Base-by-base conservation (phyloP, 176 grass and related monocot genomes). In the Sorghum bicolor region DNA sequence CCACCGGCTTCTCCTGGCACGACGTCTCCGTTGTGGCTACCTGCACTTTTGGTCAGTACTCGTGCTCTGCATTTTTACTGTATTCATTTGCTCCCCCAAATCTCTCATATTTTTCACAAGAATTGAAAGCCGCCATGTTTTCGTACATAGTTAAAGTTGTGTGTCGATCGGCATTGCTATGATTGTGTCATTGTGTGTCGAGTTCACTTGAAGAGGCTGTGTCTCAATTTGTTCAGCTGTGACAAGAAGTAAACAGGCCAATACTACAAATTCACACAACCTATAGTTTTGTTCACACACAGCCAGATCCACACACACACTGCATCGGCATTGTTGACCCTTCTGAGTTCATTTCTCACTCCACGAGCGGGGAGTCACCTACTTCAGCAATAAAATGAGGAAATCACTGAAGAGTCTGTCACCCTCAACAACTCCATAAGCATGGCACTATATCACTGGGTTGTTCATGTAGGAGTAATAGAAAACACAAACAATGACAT, bases 11-110 rank as follows among this genome's bases (percentile, higher is more conserved):
- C 39, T 87, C 80, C 47, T 99, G 89, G 89, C 93, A 99, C 30
- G 87, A 94, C 70, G 81, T 94, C 30, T 94, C 96, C 77, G 87
- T 99, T 79, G 91, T 86, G 58, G 96, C 91, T 20, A 99, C 91
- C 80, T 86, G 85, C 81, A 96, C 93, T 50, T 99, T 99, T 64
- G 93, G 91, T 99, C 41, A 88, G 90, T 70, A n/a, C 26, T 47
- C 1, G n/a, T 25, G 17, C 48, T 72, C 24, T 45, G 25, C 24
- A 17, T 24, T 14, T 25, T 39, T 36, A 9, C 2, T 11, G n/a
- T 58, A 24, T 3, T 29, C 24, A 45, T 72, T 72, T 72, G 37
- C 38, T 72, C 24, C n/a, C n/a, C 38, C 19, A 44, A 9, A 43
- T 43, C 38, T 69, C 64, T 68, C 34, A 10, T 40, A 11, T 40